Evolutionary conservation across 805 yeast genomes (phyloP).

Genomic region (Ogataea minuta): DNA sequence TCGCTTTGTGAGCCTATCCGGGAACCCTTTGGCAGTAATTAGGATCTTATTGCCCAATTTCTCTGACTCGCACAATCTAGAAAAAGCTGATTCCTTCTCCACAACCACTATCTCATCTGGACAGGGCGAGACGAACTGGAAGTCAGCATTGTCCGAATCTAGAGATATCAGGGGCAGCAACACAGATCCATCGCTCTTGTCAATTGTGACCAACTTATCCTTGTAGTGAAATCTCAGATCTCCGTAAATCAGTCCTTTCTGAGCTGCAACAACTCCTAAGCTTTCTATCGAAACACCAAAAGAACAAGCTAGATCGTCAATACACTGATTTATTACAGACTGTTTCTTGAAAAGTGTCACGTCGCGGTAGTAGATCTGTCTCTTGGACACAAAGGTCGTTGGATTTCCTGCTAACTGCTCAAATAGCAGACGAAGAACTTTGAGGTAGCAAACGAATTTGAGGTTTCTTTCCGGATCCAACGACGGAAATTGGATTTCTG

Average conservation of each 20-base stretch:
- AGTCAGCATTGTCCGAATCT: conserved; percentile 19
- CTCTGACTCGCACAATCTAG: conserved; percentile 28
- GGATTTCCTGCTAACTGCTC: conserved; percentile 11
- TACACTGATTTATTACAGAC: conserved; percentile 35
- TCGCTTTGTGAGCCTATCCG: conserved; percentile 52
- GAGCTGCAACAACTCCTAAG: conserved; percentile 50
- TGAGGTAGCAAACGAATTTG: conserved; percentile 25
- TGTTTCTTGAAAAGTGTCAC: conserved; percentile 51
- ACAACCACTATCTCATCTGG: conserved; percentile 40
- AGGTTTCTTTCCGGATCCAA: conserved; percentile 14
- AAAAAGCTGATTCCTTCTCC: conserved; percentile 53
- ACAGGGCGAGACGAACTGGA: conserved; percentile 10
- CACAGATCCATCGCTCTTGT: conserved; percentile 16
- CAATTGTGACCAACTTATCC: conserved; percentile 12
- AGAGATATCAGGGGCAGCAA: conserved; percentile 42
- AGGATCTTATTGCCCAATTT: conserved; percentile 27
- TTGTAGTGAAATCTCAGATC: conserved; percentile 27
- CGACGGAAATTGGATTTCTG: conserved; percentile 23
- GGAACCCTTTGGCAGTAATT: conserved; percentile 67
- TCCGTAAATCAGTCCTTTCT: conserved; percentile 55
- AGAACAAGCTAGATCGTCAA: conserved; percentile 39
- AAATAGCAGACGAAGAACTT: conserved; percentile 21
- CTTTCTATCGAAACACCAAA: conserved; percentile 37
- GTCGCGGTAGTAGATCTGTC: conserved; percentile 61
- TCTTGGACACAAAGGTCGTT: conserved; percentile 37